These are phyloP conservation scores for Periconia sp. DNA, from an alignment of 2,329 filamentous ascomycete genomes.

Conservation along the genomic window DNA sequence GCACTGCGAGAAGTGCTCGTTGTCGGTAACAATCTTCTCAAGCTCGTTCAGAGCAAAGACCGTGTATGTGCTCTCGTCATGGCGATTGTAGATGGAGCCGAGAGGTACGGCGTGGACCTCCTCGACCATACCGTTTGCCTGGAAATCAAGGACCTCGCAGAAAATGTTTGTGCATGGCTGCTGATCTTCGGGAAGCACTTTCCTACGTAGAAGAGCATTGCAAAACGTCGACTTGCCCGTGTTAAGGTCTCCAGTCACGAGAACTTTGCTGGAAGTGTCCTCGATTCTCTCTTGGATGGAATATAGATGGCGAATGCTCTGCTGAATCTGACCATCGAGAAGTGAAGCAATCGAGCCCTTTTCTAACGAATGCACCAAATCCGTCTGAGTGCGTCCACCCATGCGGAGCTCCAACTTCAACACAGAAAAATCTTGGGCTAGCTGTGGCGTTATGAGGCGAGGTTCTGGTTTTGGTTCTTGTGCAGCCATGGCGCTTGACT, in stretches of 20 bases:
- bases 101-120: slow-evolving; percentile 96
- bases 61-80: slow-evolving; percentile 93
- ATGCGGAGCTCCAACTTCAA: slow-evolving; percentile 94
- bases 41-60: slow-evolving; percentile 79
- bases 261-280: slow-evolving; percentile 94
- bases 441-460: slow-evolving; percentile 85
- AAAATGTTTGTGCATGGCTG: slow-evolving; percentile 98
- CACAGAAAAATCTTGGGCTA: slow-evolving; percentile 94
- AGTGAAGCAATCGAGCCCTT: slow-evolving; percentile 89
- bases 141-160: slow-evolving; percentile 91
- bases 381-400: slow-evolving; percentile 81
- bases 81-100: slow-evolving; percentile 77
- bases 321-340: slow-evolving; percentile 90
- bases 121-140: slow-evolving; percentile 88
- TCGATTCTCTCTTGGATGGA: slow-evolving; percentile 91
- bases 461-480: slow-evolving; percentile 70
- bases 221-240: slow-evolving; percentile 99
- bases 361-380: slow-evolving; percentile 92
- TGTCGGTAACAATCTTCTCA: slow-evolving; percentile 89
- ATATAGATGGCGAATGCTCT: slow-evolving; percentile 88
- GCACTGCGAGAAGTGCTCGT: slow-evolving; percentile 88
- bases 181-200: slow-evolving; percentile 94
- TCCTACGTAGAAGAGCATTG: slow-evolving; percentile 91
- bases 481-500: slow-evolving; percentile 76
- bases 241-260: slow-evolving; percentile 95